phyloP scores from a whole-genome alignment of 1,284 basidiomycete species.

The Neolentinus lepideus region DNA sequence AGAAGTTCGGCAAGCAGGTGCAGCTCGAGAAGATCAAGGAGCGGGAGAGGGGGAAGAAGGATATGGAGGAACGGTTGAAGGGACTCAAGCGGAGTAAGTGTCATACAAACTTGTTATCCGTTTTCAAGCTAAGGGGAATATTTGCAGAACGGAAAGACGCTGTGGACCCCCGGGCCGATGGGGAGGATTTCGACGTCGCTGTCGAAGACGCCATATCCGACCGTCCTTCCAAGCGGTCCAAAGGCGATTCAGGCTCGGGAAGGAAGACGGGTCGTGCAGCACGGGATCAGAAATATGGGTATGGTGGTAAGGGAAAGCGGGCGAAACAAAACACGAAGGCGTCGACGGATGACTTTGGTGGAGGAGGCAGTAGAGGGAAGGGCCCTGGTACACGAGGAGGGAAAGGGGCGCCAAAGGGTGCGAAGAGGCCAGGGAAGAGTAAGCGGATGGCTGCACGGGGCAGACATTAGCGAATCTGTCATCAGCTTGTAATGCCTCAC shows the following conservation, averaged over 20 bases:
- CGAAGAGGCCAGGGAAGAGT: constrained; percentile 56
- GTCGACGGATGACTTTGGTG: constrained; percentile 68
- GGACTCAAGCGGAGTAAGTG: constrained; percentile 82
- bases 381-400: constrained; percentile 26
- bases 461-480: constrained; percentile 19
- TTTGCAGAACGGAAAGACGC: constrained; percentile 74
- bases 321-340: constrained; percentile 78
- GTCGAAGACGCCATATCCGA: constrained; percentile 82
- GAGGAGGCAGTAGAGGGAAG: constrained; percentile 28
- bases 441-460: constrained; percentile 44
- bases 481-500: background rate
- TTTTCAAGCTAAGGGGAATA: background rate
- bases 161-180: constrained; percentile 53
- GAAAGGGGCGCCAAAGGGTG: constrained; percentile 22
- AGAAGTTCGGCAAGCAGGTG: constrained; percentile 98
- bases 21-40: constrained; percentile 83
- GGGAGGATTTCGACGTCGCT: constrained; percentile 76
- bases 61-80: constrained; percentile 79
- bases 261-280: constrained; percentile 50
- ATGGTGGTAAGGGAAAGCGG: constrained; percentile 57
- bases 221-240: constrained; percentile 57
- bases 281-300: constrained; percentile 78
- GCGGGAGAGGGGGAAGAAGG: constrained; percentile 69
- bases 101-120: constrained; percentile 2
- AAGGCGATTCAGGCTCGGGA: constrained; percentile 27